A percentile compares a stretch with the other conserved stretches of the same genome.
Conservation (phyloP, 305 asterid genomes). For the Solanum hybrid region DNA sequence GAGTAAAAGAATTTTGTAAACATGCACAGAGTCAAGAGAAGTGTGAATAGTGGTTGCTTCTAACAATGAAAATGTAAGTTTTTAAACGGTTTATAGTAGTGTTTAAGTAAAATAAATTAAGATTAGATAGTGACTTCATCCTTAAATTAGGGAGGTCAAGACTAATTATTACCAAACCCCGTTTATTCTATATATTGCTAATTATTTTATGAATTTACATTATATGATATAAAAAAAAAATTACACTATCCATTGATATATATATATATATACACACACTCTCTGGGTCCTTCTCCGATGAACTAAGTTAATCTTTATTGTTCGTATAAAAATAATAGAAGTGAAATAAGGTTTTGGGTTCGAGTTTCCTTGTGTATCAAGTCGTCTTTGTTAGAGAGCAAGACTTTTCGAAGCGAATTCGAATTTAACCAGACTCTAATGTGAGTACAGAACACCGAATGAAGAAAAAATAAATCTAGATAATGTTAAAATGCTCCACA, state of each 20-base stretch:
- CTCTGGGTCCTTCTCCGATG: not conserved
- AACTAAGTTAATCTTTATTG: too few relatives aligned
- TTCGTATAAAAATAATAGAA: too few relatives aligned
- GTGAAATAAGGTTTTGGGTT: not conserved
- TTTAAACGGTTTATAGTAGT: not conserved
- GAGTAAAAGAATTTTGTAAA: too few relatives aligned
- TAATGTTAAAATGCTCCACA: not conserved
- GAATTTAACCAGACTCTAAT: too few relatives aligned
- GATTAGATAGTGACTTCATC: not conserved
- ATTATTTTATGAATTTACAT: not conserved
- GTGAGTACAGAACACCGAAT: not conserved
- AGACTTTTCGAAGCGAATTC: too few relatives aligned
- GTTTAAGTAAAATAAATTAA: not conserved
- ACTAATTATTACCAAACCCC: not conserved
- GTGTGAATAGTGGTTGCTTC: slow-evolving; percentile 2
- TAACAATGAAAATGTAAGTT: not conserved
- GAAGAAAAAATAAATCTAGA: not conserved
- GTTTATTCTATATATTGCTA: not conserved
- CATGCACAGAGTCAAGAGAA: slow-evolving; percentile 3
- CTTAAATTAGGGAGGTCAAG: not conserved
- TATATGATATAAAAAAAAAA: too few relatives aligned
- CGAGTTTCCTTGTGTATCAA: accelerated
- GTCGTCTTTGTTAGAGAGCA: too few relatives aligned
- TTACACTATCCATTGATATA: not conserved
- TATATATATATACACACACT: too few relatives aligned